Percentiles rank a stretch among this genome's conserved stretches.
phyloP scores from a whole-genome alignment of 2,329 filamentous ascomycete genomes.

The Colletotrichum phormii region DNA sequence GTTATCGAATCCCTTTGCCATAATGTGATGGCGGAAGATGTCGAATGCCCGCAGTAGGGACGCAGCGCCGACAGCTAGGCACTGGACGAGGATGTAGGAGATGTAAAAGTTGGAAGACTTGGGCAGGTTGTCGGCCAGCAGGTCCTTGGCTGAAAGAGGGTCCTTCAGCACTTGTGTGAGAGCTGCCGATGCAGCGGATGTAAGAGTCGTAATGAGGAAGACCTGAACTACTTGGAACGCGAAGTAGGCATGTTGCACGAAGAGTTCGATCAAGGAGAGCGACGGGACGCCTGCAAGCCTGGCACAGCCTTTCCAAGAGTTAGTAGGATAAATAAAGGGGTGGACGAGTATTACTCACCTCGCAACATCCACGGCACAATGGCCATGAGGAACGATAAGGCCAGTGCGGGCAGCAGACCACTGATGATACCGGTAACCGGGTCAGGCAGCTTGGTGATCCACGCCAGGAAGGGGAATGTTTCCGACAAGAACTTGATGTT shows the following conservation, averaged over 20 bases:
- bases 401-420: constrained; percentile 82
- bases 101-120: constrained; percentile 89
- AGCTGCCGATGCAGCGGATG: constrained; percentile 77
- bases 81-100: constrained; percentile 93
- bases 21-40: constrained; percentile 65
- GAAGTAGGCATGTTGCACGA: constrained; percentile 84
- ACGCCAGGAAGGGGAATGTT: constrained; percentile 75
- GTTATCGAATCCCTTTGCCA: constrained; percentile 80
- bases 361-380: constrained; percentile 82
- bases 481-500: constrained; percentile 80
- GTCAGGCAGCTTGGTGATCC: constrained; percentile 77
- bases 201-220: constrained; percentile 84
- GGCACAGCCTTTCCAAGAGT: constrained; percentile 66
- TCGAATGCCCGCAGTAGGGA: constrained; percentile 79
- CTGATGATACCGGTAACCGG: constrained; percentile 82
- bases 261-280: constrained; percentile 77
- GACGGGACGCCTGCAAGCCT: constrained; percentile 79
- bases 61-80: constrained; percentile 80
- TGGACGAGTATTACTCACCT: constrained; percentile 57
- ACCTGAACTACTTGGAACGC: constrained; percentile 85
- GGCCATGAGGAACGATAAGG: constrained; percentile 85
- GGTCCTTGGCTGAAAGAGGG: constrained; percentile 41
- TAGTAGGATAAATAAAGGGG: constrained; percentile 25
- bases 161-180: constrained; percentile 64
- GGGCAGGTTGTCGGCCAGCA: constrained; percentile 78